A percentile compares a stretch with the other conserved stretches of the same genome.
phyloP scores from a whole-genome alignment of 2,329 filamentous ascomycete genomes.

The Monascus ruber region DNA sequence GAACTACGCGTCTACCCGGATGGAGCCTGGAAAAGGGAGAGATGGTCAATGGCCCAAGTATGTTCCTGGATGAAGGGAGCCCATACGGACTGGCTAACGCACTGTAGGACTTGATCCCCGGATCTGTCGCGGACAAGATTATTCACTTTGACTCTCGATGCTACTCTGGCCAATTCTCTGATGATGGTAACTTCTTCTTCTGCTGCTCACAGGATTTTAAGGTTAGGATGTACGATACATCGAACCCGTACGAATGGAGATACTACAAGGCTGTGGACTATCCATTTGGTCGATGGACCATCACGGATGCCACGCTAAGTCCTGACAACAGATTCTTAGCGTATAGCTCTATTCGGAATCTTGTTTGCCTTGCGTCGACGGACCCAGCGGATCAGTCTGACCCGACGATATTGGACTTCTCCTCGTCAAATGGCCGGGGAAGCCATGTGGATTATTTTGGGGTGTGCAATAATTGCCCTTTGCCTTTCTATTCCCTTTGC shows the following conservation, averaged over 20 bases:
- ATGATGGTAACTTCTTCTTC: slow-evolving; percentile 96
- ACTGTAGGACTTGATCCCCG: slow-evolving; percentile 60
- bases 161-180: slow-evolving; percentile 92
- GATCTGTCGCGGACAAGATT: slow-evolving; percentile 67
- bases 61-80: slow-evolving; percentile 5
- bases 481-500: slow-evolving; percentile 1
- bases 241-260: slow-evolving; percentile 87
- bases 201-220: slow-evolving; percentile 84
- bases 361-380: slow-evolving; percentile 77
- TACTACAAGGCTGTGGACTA: slow-evolving; percentile 87
- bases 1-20: slow-evolving; percentile 61
- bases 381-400: slow-evolving; percentile 73
- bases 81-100: slow-evolving; percentile 1
- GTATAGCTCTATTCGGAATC: slow-evolving; percentile 76
- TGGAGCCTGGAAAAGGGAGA: slow-evolving; percentile 48
- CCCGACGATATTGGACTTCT: slow-evolving; percentile 67
- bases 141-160: slow-evolving; percentile 78
- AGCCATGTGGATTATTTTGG: slow-evolving; percentile 30
- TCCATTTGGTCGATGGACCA: slow-evolving; percentile 84
- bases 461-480: slow-evolving; percentile 18
- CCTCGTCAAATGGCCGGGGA: slow-evolving; percentile 36
- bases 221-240: slow-evolving; percentile 95
- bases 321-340: slow-evolving; percentile 87
- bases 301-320: slow-evolving; percentile 84
- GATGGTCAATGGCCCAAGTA: slow-evolving; percentile 59